These are phyloP conservation scores for Collybiopsis luxurians DNA, from an alignment of 768 basidiomycete species.

Conservation along the genomic window DNA sequence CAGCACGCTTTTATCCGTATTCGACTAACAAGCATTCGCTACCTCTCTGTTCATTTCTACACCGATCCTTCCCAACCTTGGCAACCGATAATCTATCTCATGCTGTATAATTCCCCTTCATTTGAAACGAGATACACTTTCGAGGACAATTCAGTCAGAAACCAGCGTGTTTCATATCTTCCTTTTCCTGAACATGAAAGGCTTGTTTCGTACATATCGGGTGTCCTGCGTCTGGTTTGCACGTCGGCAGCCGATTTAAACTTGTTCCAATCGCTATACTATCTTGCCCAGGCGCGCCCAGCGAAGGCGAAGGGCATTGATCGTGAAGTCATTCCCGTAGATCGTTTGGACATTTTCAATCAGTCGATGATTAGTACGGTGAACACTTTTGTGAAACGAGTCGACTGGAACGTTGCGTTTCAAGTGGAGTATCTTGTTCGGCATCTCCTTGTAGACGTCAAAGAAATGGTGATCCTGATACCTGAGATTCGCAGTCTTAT, in stretches of 20 bases:
- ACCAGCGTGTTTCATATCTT: neutral
- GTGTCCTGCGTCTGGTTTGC: conserved; percentile 41
- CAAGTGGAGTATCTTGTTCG: conserved; percentile 50
- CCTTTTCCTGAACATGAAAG: conserved; percentile 23
- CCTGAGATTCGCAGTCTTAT: conserved; percentile 2
- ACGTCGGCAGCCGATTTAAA: conserved; percentile 26
- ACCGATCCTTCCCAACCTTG: neutral
- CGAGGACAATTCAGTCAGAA: neutral
- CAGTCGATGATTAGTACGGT: conserved; percentile 25
- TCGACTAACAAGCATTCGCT: conserved; percentile 37
- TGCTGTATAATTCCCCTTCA: conserved; percentile 37
- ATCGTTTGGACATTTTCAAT: conserved; percentile 44
- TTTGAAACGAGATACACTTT: conserved; percentile 18
- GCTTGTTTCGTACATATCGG: conserved; percentile 49
- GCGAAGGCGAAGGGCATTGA: conserved; percentile 28
- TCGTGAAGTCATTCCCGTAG: conserved; percentile 36
- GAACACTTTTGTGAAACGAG: conserved; percentile 25
- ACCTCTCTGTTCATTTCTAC: conserved; percentile 33
- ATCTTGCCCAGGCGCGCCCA: conserved; percentile 25
- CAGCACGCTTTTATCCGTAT: neutral
- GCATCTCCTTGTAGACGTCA: conserved; percentile 42
- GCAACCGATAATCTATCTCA: conserved; percentile 40
- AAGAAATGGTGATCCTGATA: conserved; percentile 39
- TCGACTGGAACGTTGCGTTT: conserved; percentile 56
- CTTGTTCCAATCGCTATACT: conserved; percentile 36